Base-by-base conservation (phyloP, 257 asterid genomes). In the Linaria vulgaris region DNA sequence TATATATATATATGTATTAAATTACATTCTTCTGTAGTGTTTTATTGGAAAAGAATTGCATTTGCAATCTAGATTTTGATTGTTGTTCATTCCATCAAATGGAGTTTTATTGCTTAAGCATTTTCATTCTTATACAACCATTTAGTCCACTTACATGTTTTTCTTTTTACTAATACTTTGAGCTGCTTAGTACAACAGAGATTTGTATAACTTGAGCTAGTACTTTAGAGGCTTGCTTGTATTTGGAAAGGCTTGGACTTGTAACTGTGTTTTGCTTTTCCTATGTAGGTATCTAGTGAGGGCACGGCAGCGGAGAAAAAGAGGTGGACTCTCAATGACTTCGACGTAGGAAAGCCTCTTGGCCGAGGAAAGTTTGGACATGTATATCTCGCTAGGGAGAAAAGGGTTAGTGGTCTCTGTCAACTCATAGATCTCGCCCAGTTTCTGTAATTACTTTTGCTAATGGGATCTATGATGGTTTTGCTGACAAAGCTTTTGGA, bases 301-400 rank as follows among this genome's bases (percentile, higher is more conserved):
- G 59, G 43, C 39, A 54, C 59, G 11, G 41, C 41, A 34, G 41
- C 41, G 15, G 59, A 54, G 21, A 80, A 80, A 63, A 83, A 79
- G 81, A 80, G 95, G 58, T 92, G 99, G 97, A 82, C 85, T 11
- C 79, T 87, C 39, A 73, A 73, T 23, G 99, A 92, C 72, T 92
- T 92, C 10, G 99, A 92, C 74, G 80, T 92, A 8, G 97, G 99
- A 68, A 92, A 92, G 86, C 99, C 99, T 68, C 94, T 92, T 10
- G 99, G 97, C 51, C 70, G 96, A 76, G 99, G 97, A 69, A 92
- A 92, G 72, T 92, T 92, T 73, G 99, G 99, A 9, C 99, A 87
- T 49, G 99, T 92, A n/a, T 92, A 92, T 76, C 76, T 88, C 21
- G 95, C 98, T 20, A 85, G 91, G 80, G 97, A 91, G 66, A 91